Evolutionary conservation across 2,329 filamentous ascomycete species (phyloP).

Genomic region (Colletotrichum sp.): DNA sequence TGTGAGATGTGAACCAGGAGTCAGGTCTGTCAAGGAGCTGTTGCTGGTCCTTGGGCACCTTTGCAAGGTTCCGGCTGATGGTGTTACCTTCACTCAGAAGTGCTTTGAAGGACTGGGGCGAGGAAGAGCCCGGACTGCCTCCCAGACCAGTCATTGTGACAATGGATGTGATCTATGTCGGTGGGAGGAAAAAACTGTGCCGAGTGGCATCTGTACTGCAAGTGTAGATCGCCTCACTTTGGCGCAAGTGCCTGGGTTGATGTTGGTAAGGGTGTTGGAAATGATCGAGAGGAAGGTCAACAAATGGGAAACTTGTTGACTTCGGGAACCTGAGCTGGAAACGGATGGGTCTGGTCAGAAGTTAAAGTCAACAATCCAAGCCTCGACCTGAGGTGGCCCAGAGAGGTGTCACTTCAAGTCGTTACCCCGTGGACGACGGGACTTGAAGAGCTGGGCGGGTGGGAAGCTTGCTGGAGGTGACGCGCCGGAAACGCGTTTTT

Average conservation of each 20-base stretch:
- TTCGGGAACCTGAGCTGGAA: not conserved
- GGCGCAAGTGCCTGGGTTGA: not conserved
- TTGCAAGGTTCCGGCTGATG: slow-evolving; percentile 31
- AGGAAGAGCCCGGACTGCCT: slow-evolving; percentile 10
- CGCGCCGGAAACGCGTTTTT: slow-evolving; percentile 9
- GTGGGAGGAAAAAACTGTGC: not conserved
- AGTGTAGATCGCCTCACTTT: not conserved
- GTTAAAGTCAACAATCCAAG: not conserved
- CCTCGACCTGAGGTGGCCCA: not conserved
- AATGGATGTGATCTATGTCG: not conserved
- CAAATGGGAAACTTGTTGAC: not conserved
- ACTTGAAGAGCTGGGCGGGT: not conserved
- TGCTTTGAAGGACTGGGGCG: not conserved
- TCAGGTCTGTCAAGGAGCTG: slow-evolving; percentile 36
- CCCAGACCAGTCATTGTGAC: not conserved
- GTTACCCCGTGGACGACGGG: not conserved
- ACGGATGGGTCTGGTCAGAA: not conserved
- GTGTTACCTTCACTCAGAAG: not conserved
- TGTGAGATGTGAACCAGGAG: slow-evolving; percentile 40
- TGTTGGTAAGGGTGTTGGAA: not conserved
- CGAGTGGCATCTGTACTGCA: not conserved
- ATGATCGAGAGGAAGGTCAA: not conserved
- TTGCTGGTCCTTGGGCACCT: slow-evolving; percentile 44
- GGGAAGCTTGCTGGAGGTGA: not conserved
- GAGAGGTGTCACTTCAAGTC: not conserved